Evolutionary conservation across 805 yeast genomes (phyloP).

Genomic region (Suhomyces tanzawaensis): DNA sequence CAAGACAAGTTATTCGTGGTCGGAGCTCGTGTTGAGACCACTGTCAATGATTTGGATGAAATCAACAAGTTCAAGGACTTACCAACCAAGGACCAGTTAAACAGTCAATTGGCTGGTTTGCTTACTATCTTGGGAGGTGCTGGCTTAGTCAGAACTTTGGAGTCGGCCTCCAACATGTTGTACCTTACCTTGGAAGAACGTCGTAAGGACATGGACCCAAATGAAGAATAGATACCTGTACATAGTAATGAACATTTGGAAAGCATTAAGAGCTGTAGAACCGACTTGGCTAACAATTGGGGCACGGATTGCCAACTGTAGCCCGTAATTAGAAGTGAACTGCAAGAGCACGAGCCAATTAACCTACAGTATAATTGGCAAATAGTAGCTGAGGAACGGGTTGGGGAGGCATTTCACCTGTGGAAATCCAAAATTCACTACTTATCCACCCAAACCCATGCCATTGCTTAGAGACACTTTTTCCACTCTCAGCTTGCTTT

Average conservation of each 20-base stretch:
- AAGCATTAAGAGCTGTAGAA: too few species aligned
- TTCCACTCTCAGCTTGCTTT: neutral
- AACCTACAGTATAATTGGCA: too few species aligned
- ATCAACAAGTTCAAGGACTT: constrained; percentile 67
- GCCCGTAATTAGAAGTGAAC: too few species aligned
- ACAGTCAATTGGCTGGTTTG: constrained; percentile 78
- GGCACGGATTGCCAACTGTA: too few species aligned
- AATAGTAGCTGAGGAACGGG: too few species aligned
- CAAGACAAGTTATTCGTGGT: constrained; percentile 75
- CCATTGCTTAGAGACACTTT: too few species aligned
- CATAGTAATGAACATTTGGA: too few species aligned
- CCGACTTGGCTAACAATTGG: too few species aligned
- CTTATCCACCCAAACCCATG: too few species aligned
- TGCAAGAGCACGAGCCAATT: too few species aligned
- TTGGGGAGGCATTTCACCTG: too few species aligned
- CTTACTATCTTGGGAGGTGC: constrained; percentile 86
- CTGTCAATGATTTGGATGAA: constrained; percentile 49
- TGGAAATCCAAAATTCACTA: too few species aligned
- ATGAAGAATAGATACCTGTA: constrained; percentile 5
- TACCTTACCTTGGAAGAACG: constrained; percentile 75
- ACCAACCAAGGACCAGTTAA: constrained; percentile 69
- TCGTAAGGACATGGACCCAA: constrained; percentile 38
- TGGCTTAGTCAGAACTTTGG: constrained; percentile 79
- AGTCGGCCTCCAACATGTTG: constrained; percentile 61
- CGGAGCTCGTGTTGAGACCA: constrained; percentile 79